phyloP scores from a whole-genome alignment of 148 eudicot species.

The Camellia sinensis region DNA sequence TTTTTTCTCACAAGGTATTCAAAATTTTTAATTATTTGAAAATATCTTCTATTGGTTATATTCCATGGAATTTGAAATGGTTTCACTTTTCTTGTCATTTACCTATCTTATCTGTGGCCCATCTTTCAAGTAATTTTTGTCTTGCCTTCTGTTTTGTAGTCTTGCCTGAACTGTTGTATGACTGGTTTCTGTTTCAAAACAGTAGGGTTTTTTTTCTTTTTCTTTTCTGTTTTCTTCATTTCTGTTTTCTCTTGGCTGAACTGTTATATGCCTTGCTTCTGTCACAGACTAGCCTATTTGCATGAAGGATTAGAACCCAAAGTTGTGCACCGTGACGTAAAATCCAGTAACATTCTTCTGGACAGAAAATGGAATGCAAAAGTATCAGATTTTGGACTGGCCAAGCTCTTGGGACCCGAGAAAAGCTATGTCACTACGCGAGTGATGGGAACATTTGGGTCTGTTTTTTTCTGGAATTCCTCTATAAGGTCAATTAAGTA shows the following conservation, averaged over 20 bases:
- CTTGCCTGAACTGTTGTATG: too few species aligned
- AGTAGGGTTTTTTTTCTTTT: background rate
- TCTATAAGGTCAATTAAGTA: background rate
- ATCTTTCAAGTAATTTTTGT: background rate
- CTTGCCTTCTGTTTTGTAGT: background rate
- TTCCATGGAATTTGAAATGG: constrained; percentile 1
- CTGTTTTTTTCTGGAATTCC: constrained; percentile 22
- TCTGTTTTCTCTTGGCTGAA: background rate
- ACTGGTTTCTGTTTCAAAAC: too few species aligned
- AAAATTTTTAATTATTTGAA: background rate
- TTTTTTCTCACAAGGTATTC: too few species aligned
- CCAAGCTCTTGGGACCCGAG: constrained; percentile 86
- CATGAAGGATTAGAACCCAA: constrained; percentile 97
- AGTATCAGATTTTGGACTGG: constrained; percentile 96
- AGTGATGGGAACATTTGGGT: constrained; percentile 99
- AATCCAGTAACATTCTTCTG: constrained; percentile 90
- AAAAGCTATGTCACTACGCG: constrained; percentile 90
- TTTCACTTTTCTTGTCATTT: background rate
- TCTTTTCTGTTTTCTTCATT: background rate
- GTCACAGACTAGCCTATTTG: constrained; percentile 74
- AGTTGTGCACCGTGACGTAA: constrained; percentile 97
- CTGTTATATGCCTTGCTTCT: constrained; percentile 9
- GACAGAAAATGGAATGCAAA: constrained; percentile 81
- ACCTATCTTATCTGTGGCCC: background rate
- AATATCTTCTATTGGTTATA: background rate